phyloP scores from a whole-genome alignment of 768 basidiomycete genomes.

The Pulveroboletus sp. region DNA sequence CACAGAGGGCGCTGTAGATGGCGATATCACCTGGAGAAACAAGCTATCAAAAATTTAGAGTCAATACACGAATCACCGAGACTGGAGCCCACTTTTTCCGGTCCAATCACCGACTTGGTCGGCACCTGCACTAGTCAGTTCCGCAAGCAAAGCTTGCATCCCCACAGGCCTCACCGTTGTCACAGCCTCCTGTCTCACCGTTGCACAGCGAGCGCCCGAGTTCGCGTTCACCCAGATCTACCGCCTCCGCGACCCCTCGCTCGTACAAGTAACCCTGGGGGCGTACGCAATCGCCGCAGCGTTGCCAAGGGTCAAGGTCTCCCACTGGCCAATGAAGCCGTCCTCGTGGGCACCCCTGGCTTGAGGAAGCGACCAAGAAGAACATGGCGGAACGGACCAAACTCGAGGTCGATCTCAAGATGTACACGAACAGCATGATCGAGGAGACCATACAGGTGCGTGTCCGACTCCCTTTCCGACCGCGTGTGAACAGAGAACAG shows the following conservation, averaged over 20 bases:
- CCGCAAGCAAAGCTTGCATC: background rate
- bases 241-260: slow-evolving; percentile 62
- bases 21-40: no score
- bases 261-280: slow-evolving; percentile 48
- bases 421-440: slow-evolving; percentile 94
- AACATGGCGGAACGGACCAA: slow-evolving; percentile 73
- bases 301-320: slow-evolving; percentile 34
- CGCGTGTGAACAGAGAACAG: slow-evolving; percentile 44
- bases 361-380: slow-evolving; percentile 59
- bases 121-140: slow-evolving; percentile 64
- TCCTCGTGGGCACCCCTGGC: slow-evolving; percentile 64
- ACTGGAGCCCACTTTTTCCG: no score
- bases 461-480: slow-evolving; percentile 17
- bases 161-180: slow-evolving; percentile 67
- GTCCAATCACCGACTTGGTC: no score
- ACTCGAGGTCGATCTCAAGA: slow-evolving; percentile 91
- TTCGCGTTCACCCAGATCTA: slow-evolving; percentile 62
- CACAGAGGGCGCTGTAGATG: no score
- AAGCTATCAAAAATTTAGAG: no score
- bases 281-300: slow-evolving; percentile 50
- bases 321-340: slow-evolving; percentile 45
- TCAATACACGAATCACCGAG: no score
- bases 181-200: slow-evolving; percentile 55
- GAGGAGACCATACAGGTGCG: slow-evolving; percentile 99
- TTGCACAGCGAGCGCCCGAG: slow-evolving; percentile 70